phyloP scores from a whole-genome alignment of 2,329 filamentous ascomycete species.

The Tolypocladium tropicale region DNA sequence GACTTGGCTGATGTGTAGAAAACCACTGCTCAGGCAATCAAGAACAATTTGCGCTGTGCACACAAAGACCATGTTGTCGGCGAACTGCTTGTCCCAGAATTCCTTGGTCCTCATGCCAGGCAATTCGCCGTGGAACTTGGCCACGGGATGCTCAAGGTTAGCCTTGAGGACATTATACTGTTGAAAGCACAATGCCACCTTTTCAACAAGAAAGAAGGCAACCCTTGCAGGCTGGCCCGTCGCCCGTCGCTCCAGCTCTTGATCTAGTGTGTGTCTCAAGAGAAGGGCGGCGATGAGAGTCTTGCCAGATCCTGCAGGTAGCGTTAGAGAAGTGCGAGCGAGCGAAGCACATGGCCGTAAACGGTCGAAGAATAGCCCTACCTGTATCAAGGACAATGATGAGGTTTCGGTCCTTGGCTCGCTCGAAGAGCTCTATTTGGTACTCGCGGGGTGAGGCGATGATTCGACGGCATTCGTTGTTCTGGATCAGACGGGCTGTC shows the following conservation, averaged over 20 bases:
- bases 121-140: slow-evolving; percentile 66
- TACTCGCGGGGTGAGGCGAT: slow-evolving; percentile 80
- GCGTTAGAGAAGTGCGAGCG: too few relatives aligned
- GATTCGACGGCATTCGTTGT: slow-evolving; percentile 31
- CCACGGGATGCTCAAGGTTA: slow-evolving; percentile 69
- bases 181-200: slow-evolving; percentile 82
- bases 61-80: slow-evolving; percentile 71
- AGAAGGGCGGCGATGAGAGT: slow-evolving; percentile 90
- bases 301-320: slow-evolving; percentile 76
- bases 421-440: slow-evolving; percentile 83
- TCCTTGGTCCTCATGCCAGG: slow-evolving; percentile 27
- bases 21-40: slow-evolving; percentile 67
- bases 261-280: slow-evolving; percentile 62
- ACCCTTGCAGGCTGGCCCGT: slow-evolving; percentile 50
- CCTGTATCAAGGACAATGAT: slow-evolving; percentile 93
- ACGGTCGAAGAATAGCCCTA: slow-evolving; percentile 19
- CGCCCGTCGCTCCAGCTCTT: slow-evolving; percentile 63
- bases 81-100: slow-evolving; percentile 42
- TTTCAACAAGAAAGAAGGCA: slow-evolving; percentile 85
- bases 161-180: slow-evolving; percentile 72
- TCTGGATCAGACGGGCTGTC: not conserved
- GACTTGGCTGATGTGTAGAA: slow-evolving; percentile 70
- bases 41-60: slow-evolving; percentile 85
- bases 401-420: slow-evolving; percentile 72
- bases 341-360: not conserved